Percentiles rank a stretch among this genome's conserved stretches.
phyloP scores from a whole-genome alignment of 495 filamentous ascomycete species.

The Neurospora sp. region DNA sequence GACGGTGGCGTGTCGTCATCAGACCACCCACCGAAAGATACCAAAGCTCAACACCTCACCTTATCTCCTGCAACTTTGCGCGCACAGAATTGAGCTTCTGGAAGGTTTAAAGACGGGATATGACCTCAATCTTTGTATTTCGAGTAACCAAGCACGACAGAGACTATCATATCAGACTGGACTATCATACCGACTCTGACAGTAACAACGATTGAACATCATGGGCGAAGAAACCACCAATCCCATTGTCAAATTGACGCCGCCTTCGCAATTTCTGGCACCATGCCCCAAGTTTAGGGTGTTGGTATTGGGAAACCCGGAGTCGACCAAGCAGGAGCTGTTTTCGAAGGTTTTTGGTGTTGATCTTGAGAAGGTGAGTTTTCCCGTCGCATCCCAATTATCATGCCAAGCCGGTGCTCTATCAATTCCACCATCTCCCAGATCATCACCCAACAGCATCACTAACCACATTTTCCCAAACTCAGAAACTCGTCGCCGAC shows the following conservation, averaged over 20 bases:
- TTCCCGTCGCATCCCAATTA: too few species aligned
- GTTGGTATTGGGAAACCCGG: constrained; percentile 19
- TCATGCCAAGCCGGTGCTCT: too few species aligned
- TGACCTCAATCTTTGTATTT: not conserved
- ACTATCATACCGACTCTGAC: not conserved
- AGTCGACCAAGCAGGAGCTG: constrained; percentile 21
- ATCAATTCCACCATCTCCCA: too few species aligned
- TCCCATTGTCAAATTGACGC: constrained; percentile 5
- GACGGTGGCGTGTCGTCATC: constrained; percentile 15
- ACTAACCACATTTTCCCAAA: not conserved
- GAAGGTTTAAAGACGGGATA: not conserved
- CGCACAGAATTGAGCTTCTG: not conserved
- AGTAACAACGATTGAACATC: not conserved
- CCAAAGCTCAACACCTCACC: not conserved
- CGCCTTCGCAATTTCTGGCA: constrained; percentile 11
- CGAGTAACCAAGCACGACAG: not conserved
- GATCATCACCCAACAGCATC: too few species aligned
- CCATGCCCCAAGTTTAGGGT: constrained; percentile 20
- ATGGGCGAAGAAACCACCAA: not conserved
- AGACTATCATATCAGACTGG: not conserved
- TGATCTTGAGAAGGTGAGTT: constrained; percentile 20
- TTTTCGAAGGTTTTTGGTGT: constrained; percentile 20
- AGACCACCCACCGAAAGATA: constrained; percentile 6
- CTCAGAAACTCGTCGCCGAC: constrained; percentile 13
- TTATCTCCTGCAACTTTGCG: not conserved